Base-by-base conservation (phyloP, 2,329 filamentous ascomycete species). In the Colletotrichum cereale region DNA sequence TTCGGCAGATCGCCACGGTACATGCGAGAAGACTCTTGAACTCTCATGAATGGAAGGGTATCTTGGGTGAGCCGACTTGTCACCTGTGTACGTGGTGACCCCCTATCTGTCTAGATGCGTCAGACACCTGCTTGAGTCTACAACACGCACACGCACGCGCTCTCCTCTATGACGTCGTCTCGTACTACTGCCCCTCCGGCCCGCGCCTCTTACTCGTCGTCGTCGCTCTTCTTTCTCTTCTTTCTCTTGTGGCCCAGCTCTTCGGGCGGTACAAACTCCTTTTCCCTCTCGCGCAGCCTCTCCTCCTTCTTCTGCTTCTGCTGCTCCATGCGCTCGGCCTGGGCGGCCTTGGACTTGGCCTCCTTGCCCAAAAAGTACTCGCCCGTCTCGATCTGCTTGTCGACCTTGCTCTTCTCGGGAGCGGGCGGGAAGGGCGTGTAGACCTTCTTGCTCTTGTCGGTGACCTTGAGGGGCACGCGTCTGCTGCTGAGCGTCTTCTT, bases 341-440 rank as follows among this genome's bases (percentile, higher is more conserved):
- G 91, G 57, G 87, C 90, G 66, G 91, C 92, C 73, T 95, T 88
- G 78, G 97, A 94, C 87, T 97, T 97, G 72, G 94, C 95, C 79
- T 95, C 91, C 86, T 97, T 97, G 79, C 92, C 91, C 79, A 99
- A 83, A 82, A 98, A 98, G 85, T 97, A 99, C 84, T 98, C 96
- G 84, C 96, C 96, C 77, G 90, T 95, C 86, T 99, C 96, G 85
- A 99, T 97, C 88, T 99, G 96, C 82, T 95, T 84, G 83, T 99
- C 96, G 77, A 99, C 89, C 90, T 98, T 99, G 90, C 95, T 98
- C 93, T 97, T 97, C 87, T 99, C 96, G 75, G 95, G 95, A 53
- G 95, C 90, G 8, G 96, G 96, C 60, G 96, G 96, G 91, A 99
- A 99, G 12, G 96, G 96, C 75, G 97, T 99, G 86, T 98, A 99